Evolutionary conservation across 108 stramenopile genomes (phyloP).

Genomic region (Aurantiochytrium sp.): DNA sequence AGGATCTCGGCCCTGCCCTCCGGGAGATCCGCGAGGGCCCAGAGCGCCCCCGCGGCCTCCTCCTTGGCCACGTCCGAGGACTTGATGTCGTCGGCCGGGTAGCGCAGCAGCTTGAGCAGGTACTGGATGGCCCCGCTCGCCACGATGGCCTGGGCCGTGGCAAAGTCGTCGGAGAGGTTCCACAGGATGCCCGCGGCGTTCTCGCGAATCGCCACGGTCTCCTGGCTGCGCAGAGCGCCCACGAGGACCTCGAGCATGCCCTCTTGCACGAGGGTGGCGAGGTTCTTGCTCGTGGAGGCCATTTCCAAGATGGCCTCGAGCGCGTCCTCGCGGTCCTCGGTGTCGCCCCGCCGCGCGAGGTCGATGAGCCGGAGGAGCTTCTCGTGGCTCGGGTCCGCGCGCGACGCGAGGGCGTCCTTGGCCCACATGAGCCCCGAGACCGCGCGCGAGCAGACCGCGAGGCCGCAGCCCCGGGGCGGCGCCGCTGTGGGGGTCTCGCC

Average conservation of each 20-base stretch:
- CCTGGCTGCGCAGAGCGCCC: not conserved
- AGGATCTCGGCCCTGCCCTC: not conserved
- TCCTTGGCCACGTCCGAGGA: slow-evolving; percentile 31
- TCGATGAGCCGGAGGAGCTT: not conserved
- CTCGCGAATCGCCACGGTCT: not conserved
- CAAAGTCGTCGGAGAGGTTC: not conserved
- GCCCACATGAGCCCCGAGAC: too few relatives aligned
- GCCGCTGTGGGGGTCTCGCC: too few relatives aligned
- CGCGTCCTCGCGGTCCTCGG: not conserved
- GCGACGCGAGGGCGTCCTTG: not conserved
- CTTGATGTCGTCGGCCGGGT: not conserved
- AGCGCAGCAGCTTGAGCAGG: not conserved
- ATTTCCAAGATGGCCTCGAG: slow-evolving; percentile 1
- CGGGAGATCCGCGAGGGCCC: not conserved
- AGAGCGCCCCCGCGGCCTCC: slow-evolving; percentile 8
- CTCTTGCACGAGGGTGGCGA: not conserved
- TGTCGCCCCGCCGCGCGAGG: not conserved
- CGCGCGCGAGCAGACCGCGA: too few relatives aligned
- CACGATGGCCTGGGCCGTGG: not conserved
- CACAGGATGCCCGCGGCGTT: slow-evolving; percentile 17
- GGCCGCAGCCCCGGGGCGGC: too few relatives aligned
- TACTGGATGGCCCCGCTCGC: not conserved
- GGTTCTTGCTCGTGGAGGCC: not conserved
- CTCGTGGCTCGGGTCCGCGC: not conserved
- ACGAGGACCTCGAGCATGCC: not conserved